phyloP scores from a whole-genome alignment of 257 asterid genomes.

The Asclepias syriaca region DNA sequence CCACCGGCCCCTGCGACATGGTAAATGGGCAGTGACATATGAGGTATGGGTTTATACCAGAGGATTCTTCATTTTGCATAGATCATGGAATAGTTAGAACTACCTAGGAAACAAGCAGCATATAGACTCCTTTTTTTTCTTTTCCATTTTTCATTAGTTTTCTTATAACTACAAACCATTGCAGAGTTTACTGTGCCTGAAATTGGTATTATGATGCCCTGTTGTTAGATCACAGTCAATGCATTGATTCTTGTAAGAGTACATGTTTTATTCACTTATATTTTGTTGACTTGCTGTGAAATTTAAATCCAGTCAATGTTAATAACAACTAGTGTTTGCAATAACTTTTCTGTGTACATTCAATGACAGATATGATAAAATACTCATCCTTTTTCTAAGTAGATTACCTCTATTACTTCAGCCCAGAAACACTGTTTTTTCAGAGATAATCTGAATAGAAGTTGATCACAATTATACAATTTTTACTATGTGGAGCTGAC shows the following conservation, averaged over 20 bases:
- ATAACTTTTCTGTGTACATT: neutral
- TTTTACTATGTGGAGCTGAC: neutral
- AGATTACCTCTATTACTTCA: neutral
- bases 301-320: neutral
- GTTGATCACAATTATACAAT: neutral
- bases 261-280: neutral
- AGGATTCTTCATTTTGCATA: neutral
- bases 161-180: neutral
- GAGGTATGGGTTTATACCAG: constrained; percentile 40
- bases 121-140: neutral
- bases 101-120: neutral
- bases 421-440: neutral
- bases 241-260: neutral
- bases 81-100: neutral
- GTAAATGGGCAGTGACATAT: constrained; percentile 98
- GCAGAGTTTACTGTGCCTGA: neutral
- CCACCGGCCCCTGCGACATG: constrained; percentile 85
- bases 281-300: neutral
- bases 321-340: neutral
- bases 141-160: neutral
- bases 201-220: neutral
- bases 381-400: neutral
- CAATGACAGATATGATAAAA: neutral
- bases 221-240: neutral
- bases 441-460: neutral